phyloP scores from a whole-genome alignment of 2,329 filamentous ascomycete species.

The Penicillium sp. region DNA sequence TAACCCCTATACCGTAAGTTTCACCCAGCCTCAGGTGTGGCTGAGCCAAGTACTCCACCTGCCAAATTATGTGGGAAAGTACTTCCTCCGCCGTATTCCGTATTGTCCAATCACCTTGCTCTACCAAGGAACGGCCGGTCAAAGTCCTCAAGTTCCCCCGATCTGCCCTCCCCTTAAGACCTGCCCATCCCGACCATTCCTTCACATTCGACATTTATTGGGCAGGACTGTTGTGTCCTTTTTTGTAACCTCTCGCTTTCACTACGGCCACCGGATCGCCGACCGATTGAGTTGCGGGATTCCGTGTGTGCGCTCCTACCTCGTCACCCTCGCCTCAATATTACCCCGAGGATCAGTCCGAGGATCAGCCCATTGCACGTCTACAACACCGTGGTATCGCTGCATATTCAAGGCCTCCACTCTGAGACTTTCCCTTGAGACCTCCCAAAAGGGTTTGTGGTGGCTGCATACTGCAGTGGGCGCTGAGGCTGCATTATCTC shows the following conservation, averaged over 20 bases:
- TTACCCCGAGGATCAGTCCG: background rate
- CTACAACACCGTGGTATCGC: constrained; percentile 7
- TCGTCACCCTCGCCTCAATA: constrained; percentile 8
- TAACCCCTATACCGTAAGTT: constrained; percentile 1
- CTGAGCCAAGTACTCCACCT: constrained; percentile 13
- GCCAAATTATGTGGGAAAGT: constrained; percentile 8
- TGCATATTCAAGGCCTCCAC: background rate
- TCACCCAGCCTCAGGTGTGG: constrained; percentile 12
- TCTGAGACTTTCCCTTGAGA: constrained; percentile 3
- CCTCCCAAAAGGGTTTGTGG: constrained; percentile 1
- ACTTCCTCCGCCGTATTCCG: constrained; percentile 10
- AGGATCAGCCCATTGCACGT: constrained; percentile 10
- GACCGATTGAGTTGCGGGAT: constrained; percentile 9
- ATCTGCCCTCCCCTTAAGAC: constrained; percentile 5
- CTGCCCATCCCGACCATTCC: background rate
- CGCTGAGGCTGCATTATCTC: constrained; percentile 20
- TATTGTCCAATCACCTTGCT: constrained; percentile 10
- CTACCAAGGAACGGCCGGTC: constrained; percentile 12
- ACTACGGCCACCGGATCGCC: background rate
- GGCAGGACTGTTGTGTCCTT: background rate
- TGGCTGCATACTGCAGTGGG: constrained; percentile 15
- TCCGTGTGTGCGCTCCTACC: constrained; percentile 6
- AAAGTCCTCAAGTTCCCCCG: constrained; percentile 10
- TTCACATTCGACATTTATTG: background rate
- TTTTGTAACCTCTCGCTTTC: background rate